Evolutionary conservation across 352 stramenopile species (phyloP).

Genomic region (Globisporangium nodosum): DNA sequence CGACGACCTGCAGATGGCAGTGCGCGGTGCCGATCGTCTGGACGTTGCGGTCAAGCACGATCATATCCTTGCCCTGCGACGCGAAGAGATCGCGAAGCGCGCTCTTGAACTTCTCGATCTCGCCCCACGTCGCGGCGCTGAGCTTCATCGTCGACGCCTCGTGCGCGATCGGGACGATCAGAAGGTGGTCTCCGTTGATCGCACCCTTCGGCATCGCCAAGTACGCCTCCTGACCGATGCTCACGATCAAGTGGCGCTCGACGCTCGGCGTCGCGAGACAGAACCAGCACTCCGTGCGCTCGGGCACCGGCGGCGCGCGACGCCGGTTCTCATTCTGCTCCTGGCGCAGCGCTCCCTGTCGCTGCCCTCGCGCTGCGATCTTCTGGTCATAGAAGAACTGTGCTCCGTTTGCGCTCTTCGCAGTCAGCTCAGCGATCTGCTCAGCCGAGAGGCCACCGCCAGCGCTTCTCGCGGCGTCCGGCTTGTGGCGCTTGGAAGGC

Average conservation of each 20-base stretch:
- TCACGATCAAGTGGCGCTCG: constrained; percentile 78
- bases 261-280: constrained; percentile 72
- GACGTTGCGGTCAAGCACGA: constrained; percentile 80
- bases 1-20: constrained; percentile 70
- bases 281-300: constrained; percentile 84
- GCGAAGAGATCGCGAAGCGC: constrained; percentile 56
- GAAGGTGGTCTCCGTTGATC: constrained; percentile 67
- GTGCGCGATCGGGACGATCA: constrained; percentile 79
- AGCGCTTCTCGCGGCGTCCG: constrained; percentile 11
- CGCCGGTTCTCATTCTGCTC: constrained; percentile 16
- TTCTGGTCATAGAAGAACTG: constrained; percentile 82
- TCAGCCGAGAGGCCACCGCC: constrained; percentile 46
- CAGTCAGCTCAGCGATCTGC: constrained; percentile 59
- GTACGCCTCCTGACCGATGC: constrained; percentile 75
- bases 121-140: constrained; percentile 24
- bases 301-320: constrained; percentile 22
- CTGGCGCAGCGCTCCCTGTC: constrained; percentile 31
- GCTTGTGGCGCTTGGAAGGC: constrained; percentile 36
- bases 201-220: constrained; percentile 76
- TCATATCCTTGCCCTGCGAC: constrained; percentile 57
- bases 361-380: constrained; percentile 47
- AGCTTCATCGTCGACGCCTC: constrained; percentile 55
- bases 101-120: constrained; percentile 69
- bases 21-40: constrained; percentile 63
- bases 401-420: constrained; percentile 24